Evolutionary conservation across 371 early-diverging fungal species (phyloP), one percentile per base, ranked within the genome.

Genomic region (Mortierella sp.): DNA sequence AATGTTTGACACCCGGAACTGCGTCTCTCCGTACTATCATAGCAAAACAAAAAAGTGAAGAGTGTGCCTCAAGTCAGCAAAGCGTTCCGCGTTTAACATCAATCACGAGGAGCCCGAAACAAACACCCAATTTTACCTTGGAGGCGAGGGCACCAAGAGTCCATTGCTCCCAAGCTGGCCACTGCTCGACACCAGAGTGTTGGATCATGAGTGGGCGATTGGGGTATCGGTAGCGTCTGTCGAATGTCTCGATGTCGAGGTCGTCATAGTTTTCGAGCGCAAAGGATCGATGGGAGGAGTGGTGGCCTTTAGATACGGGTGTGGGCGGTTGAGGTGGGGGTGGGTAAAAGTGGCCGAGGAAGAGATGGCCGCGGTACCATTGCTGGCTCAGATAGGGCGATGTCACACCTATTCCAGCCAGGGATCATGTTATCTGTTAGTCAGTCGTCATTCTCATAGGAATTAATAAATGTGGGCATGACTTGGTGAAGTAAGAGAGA

Each of bases 121-220:
- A 13, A 16, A 43, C 13, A 61, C 44, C 21, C 6, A 21, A 37
- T 37, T 21, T 10, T 75, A 82, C 87, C 74, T 82, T 82, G 16
- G 73, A 57, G 28, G 71, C 61, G 9, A 88, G 71, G 16, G 79
- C 54, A 16, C 86, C 83, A 57, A 82, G 59, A 8, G 80, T 78
- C 88, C 88, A 88, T 40, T 78, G 76, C 19, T 79, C 53, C 88
- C 88, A 88, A 4, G 88, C 86, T 9, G 82, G 77, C 88, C 88
- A 88, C 0, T 77, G 55, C 54, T 88, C 88, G 21, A 88, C 88
- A 0, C 81, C 81, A 31, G 82, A 80, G 75, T 86, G 82, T 70
- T 76, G 80, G 28, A 88, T 40, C 83, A 88, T 86, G n/a, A 80
- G 82, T 0, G 88, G 88, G n/a, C 69, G 71, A 31, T 82, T 80